Percentiles rank a stretch among this genome's conserved stretches.
These are phyloP conservation scores for Helotiales sp. DNA, from an alignment of 2,329 filamentous ascomycete genomes.

Conservation along the genomic window DNA sequence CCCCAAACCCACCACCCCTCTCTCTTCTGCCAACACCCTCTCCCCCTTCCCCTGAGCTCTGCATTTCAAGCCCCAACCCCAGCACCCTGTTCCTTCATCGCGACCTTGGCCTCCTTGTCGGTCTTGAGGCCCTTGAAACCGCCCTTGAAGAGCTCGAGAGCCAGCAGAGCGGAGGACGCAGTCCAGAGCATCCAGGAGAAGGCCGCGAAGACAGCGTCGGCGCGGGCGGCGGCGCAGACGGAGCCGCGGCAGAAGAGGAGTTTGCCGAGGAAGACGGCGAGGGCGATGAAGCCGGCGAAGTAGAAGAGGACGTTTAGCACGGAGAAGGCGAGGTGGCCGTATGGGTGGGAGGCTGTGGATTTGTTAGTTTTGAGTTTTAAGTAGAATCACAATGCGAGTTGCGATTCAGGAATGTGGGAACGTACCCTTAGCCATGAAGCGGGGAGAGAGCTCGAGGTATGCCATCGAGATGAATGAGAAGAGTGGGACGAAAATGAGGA, in stretches of 20 bases:
- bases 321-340: constrained; percentile 50
- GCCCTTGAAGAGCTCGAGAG: constrained; percentile 48
- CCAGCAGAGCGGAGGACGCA: constrained; percentile 46
- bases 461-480: constrained; percentile 55
- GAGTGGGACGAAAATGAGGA: constrained; percentile 55
- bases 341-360: constrained; percentile 47
- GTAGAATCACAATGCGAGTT: not conserved
- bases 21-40: not conserved
- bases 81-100: constrained; percentile 30
- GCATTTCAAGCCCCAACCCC: constrained; percentile 18
- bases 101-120: constrained; percentile 27
- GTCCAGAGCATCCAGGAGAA: constrained; percentile 55
- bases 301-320: constrained; percentile 55
- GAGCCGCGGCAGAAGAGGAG: constrained; percentile 57
- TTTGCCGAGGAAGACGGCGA: constrained; percentile 55
- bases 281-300: constrained; percentile 59
- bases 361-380: not conserved
- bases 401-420: not conserved
- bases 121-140: constrained; percentile 35
- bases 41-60: not conserved
- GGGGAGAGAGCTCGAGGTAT: constrained; percentile 53
- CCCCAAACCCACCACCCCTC: not conserved
- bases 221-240: constrained; percentile 56
- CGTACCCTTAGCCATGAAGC: constrained; percentile 36
- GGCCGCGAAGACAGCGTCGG: constrained; percentile 54